Evolutionary conservation across 2,329 filamentous ascomycete genomes (phyloP), one percentile per base, ranked within the genome.

Genomic region (Aspergillus sergii): DNA sequence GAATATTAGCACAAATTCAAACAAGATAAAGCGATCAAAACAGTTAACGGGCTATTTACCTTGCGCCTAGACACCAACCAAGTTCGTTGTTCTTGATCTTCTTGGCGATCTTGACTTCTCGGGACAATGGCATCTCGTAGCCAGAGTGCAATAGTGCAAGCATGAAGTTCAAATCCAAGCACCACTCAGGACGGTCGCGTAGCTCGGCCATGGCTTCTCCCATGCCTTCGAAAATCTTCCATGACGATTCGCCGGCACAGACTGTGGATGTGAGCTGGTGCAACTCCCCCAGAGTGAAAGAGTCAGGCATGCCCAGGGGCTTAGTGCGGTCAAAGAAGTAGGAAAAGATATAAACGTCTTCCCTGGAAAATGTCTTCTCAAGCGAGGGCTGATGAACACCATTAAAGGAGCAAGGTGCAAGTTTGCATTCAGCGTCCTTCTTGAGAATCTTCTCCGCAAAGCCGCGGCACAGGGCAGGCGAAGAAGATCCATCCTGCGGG

Each of bases 61-160:
- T 97, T 68, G 95, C 95, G 78, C 95, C 95, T 74, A 99, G 84
- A 82, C 94, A 98, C 95, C 95, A 99, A 45, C 95, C 95, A 72
- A 99, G 82, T 82, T 99, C 96, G 78, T 97, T 97, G 61, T 89
- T 89, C 83, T 96, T 94, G 75, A 99, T 96, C 86, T 97, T 97
- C 91, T 99, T 99, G 64, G 94, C 95, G 75, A 97, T 96, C 85
- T 92, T 94, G 69, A 99, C 93, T 80, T 99, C 95, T 45, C 96
- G 87, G 70, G 97, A 92, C 72, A 98, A 89, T 4, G 94, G 94
- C 93, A 99, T 97, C 70, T 98, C 95, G 74, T 99, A 99, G 3
- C 95, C 95, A 7, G 93, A 96, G 79, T 98, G 94, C 60, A 98
- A 82, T 62, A 99, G 84, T 30, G 92, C 92, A 72, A 96, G 82